Conservation (phyloP, 1,284 basidiomycete species). For the Vanrija humicola region DNA sequence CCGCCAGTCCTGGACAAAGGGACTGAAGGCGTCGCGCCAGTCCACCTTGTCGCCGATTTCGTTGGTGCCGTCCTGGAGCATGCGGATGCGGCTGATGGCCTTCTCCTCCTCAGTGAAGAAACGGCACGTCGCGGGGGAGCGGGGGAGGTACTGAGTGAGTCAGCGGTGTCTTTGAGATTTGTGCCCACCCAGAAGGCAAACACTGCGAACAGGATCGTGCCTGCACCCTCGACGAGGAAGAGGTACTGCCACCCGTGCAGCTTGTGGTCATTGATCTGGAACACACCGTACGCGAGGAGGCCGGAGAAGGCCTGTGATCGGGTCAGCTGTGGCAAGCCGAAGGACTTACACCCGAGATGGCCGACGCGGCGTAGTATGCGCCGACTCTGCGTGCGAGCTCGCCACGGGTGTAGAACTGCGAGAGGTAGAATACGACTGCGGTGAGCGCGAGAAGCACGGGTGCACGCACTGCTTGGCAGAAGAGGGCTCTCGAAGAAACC, state of each 20-base stretch:
- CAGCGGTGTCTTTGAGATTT: neutral
- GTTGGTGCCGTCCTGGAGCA: constrained; percentile 55
- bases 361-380: constrained; percentile 52
- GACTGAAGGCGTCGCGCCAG: constrained; percentile 53
- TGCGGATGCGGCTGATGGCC: constrained; percentile 51
- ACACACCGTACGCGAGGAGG: constrained; percentile 54
- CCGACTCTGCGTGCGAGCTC: constrained; percentile 56
- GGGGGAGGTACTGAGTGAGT: constrained; percentile 49
- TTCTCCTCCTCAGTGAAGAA: constrained; percentile 53
- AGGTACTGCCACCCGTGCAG: constrained; percentile 54
- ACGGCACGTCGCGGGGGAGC: constrained; percentile 52
- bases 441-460: neutral
- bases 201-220: constrained; percentile 48
- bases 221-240: constrained; percentile 54
- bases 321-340: constrained; percentile 48
- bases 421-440: constrained; percentile 34
- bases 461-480: too few species aligned
- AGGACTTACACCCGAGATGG: neutral
- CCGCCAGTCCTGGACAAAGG: constrained; percentile 51
- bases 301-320: constrained; percentile 43
- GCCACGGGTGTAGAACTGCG: constrained; percentile 54
- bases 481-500: constrained; percentile 17
- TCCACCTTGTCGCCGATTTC: constrained; percentile 26
- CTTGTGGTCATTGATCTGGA: constrained; percentile 47
- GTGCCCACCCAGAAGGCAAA: constrained; percentile 50